These are phyloP conservation scores for Alnus glutinosa DNA, from an alignment of 306 rosid genomes.

Conservation along the genomic window DNA sequence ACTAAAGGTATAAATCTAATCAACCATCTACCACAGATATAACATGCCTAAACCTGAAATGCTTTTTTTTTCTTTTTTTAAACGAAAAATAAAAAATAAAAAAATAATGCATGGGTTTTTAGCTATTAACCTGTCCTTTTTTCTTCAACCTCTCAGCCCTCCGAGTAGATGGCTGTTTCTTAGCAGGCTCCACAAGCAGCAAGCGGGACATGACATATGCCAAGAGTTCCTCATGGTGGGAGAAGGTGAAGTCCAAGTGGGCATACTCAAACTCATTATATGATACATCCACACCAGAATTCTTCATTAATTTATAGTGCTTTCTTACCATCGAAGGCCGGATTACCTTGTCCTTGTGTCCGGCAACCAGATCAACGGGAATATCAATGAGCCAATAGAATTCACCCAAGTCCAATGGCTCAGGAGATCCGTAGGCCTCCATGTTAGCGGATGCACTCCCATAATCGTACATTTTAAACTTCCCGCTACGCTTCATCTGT, in stretches of 20 bases:
- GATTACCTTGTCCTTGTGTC: constrained; percentile 82
- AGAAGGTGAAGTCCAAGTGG: constrained; percentile 91
- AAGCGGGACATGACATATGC: constrained; percentile 80
- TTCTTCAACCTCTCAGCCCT: constrained; percentile 33
- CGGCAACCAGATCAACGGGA: constrained; percentile 90
- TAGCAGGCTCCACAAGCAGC: constrained; percentile 56
- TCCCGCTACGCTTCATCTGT: constrained; percentile 73
- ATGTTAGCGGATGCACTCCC: constrained; percentile 58
- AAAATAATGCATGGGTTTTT: constrained; percentile 10
- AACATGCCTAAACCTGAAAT: constrained; percentile 21
- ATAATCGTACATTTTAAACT: constrained; percentile 73
- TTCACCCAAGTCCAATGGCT: constrained; percentile 75
- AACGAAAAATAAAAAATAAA: neutral
- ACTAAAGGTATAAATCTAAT: constrained; percentile 20
- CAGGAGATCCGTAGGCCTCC: constrained; percentile 60
- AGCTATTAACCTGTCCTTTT: constrained; percentile 31
- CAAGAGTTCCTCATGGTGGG: constrained; percentile 86
- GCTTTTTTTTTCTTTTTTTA: too few relatives aligned
- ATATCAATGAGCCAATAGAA: constrained; percentile 60
- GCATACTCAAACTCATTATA: constrained; percentile 83
- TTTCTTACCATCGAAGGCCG: constrained; percentile 81
- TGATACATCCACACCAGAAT: constrained; percentile 58
- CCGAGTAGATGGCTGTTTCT: constrained; percentile 39
- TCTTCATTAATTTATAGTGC: constrained; percentile 74
- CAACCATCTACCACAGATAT: constrained; percentile 19